Conservation (phyloP, 2,329 filamentous ascomycete genomes). For the Conoideocrella luteorostrata region DNA sequence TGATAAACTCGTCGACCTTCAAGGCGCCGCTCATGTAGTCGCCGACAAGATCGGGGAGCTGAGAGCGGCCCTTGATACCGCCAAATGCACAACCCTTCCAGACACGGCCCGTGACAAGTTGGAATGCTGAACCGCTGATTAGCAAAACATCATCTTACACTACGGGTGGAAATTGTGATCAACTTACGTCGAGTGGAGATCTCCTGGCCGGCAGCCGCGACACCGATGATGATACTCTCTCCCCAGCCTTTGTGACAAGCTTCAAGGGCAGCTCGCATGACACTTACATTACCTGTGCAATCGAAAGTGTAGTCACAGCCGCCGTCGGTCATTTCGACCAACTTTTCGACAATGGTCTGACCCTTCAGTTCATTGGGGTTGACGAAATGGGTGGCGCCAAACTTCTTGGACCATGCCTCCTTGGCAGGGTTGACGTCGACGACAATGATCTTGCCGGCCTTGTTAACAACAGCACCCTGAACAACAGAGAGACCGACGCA, state of each 20-base stretch:
- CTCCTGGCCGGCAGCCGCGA: constrained; percentile 92
- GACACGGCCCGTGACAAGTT: constrained; percentile 93
- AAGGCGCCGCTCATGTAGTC: constrained; percentile 87
- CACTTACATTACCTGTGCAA: constrained; percentile 93
- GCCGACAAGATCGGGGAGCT: constrained; percentile 77
- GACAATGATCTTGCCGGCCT: constrained; percentile 70
- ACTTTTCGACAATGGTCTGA: constrained; percentile 82
- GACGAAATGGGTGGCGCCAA: constrained; percentile 94
- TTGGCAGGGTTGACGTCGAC: constrained; percentile 77
- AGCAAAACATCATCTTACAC: background rate
- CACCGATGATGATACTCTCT: constrained; percentile 94
- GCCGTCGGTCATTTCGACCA: constrained; percentile 96
- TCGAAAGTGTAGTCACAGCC: constrained; percentile 99
- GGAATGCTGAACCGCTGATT: constrained; percentile 64
- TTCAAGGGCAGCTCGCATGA: constrained; percentile 93
- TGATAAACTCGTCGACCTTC: constrained; percentile 99
- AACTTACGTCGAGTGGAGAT: constrained; percentile 85
- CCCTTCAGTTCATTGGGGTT: constrained; percentile 76
- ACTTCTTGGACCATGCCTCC: constrained; percentile 88
- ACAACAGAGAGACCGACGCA: constrained; percentile 95
- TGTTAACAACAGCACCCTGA: constrained; percentile 83
- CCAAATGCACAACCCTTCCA: constrained; percentile 99
- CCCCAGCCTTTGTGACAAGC: constrained; percentile 99
- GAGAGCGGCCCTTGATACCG: constrained; percentile 93
- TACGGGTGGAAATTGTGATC: background rate